Evolutionary conservation across 805 yeast species (phyloP), one percentile per base, ranked within the genome.

Genomic region (Metschnikowia dekortorum): DNA sequence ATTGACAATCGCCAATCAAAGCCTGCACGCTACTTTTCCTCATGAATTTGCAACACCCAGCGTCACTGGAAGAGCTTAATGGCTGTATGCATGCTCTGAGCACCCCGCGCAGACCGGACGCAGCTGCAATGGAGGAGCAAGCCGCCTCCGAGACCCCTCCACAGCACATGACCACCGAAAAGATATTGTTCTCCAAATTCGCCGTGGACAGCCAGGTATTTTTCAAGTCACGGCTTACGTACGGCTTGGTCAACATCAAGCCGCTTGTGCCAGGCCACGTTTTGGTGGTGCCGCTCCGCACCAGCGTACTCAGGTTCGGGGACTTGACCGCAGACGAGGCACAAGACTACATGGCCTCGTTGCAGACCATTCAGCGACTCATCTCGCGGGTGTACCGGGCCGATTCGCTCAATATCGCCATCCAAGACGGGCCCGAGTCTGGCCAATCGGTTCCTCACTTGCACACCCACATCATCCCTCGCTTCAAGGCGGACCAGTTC

Each of bases 381-480:
- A 83, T 94, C 13, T 83, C 78, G 55, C 61, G 74, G 50, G 71
- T 76, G 10, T 94, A 84, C 65, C 76, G 83, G 34, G 96, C 97
- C 2, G 95, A 91, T 58, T 75, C 96, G 1, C 62, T 90, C 52
- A 95, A 95, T 63, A 78, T 94, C 37, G 92, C 97, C 9, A 89
- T 95, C 52, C 99, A 94, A 65, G 99, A 94, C 64, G 99, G 99
- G 0, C 87, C 90, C 0, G 89, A 89, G 45, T 92, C 97, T 1
- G 99, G 99, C 3, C 99, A 94, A 64, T 81, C 91, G n/a, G 84
- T 94, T 2, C 96, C 97, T 5, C 99, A 94, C 67, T 76, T 92
- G 30, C 99, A 94, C 66, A 86, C 96, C 18, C 99, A 94, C 65
- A 70, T 94, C 16, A 90, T 94, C 18, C 99, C 99, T 6, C 76